phyloP scores from a whole-genome alignment of 352 stramenopile species.

The Globisporangium viniferum region DNA sequence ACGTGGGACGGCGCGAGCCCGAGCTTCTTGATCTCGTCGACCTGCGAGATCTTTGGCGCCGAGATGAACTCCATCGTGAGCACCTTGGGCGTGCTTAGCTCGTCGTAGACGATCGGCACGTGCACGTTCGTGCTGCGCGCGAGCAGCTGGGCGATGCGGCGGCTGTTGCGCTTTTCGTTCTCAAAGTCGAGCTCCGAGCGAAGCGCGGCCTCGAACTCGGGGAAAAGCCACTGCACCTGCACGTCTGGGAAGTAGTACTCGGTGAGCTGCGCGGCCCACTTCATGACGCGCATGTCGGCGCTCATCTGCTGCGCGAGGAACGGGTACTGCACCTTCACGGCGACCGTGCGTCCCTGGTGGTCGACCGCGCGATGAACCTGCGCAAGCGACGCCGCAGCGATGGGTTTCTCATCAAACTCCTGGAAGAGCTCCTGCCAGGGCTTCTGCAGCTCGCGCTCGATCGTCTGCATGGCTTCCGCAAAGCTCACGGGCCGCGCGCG shows the following conservation, averaged over 20 bases:
- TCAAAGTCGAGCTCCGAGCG: conserved; percentile 79
- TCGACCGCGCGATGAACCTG: conserved; percentile 95
- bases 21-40: conserved; percentile 73
- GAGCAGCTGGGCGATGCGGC: conserved; percentile 59
- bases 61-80: conserved; percentile 98
- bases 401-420: conserved; percentile 88
- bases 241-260: conserved; percentile 91
- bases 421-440: conserved; percentile 87
- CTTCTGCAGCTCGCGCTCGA: conserved; percentile 61
- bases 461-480: conserved; percentile 35
- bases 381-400: conserved; percentile 94
- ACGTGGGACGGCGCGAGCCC: conserved; percentile 83
- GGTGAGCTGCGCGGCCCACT: conserved; percentile 46
- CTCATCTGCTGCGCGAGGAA: conserved; percentile 79
- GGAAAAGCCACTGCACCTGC: conserved; percentile 92
- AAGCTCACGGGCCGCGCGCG: conserved; percentile 80
- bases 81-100: conserved; percentile 87
- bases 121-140: conserved; percentile 51
- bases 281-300: conserved; percentile 73
- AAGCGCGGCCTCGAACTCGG: conserved; percentile 91
- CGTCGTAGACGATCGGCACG: conserved; percentile 85
- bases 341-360: conserved; percentile 83
- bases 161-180: conserved; percentile 81
- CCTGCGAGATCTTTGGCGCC: conserved; percentile 92
- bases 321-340: conserved; percentile 96